Base-by-base conservation (phyloP, 805 yeast genomes). In the Cyberlindnera mississippiensis region DNA sequence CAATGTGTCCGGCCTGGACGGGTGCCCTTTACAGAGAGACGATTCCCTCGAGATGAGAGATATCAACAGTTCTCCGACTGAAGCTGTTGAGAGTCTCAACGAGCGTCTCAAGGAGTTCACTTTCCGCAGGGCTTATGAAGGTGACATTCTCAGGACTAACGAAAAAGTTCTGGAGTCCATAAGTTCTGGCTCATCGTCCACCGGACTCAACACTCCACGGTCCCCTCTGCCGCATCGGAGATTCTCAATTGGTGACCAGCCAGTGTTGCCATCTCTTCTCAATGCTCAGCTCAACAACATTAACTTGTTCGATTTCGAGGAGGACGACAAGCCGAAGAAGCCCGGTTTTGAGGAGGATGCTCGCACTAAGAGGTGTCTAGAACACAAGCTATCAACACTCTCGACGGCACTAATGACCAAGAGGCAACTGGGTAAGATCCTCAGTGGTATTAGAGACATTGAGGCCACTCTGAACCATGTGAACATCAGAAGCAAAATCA, bases 381-480 rank as follows among this genome's bases (percentile, higher is more conserved):
- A 49, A 34, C 47, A 49, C 36, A 44, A 46, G 22, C 40, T 45
- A 9, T 35, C 50, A 3, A 46, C 40, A 7, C 28, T 46, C 3
- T 49, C 48, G 2, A 40, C 53, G 1, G 56, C 60, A 0, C 27
- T 57, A 16, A 56, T 57, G 61, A 51, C 58, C 1, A 56, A 56
- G 41, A 49, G 48, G 26, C 56, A 58, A 33, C 19, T 58, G 24
- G 52, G 55, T 3, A 51, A 54, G 39, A 50, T 61, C 19, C 55
- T 59, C 10, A 42, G 56, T 11, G 53, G 63, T 2, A 59, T 61
- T 11, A 49, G 66, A 35, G 53, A 56, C 8, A 54, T 61, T 10
- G 65, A 61, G 29, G 42, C 46, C 14, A 57, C 58, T n/a, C 44
- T 62, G 14, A 53, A 57, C 30, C 55, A 53, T 27, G 53, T 61